Conservation (phyloP, 139 green algal species). For the Picochlorum costavermella region DNA sequence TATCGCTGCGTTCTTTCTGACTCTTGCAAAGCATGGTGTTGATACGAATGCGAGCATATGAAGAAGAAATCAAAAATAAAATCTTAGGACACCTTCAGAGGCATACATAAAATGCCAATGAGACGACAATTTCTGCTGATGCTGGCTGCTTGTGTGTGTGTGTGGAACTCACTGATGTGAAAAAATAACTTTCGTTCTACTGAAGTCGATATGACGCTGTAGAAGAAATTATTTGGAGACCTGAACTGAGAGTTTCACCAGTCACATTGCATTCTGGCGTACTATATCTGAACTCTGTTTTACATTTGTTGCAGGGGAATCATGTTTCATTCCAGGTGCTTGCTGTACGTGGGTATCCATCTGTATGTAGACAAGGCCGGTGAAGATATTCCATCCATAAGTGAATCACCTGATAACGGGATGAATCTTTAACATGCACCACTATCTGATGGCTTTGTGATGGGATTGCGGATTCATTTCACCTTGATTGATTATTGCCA, state of each 20-base stretch:
- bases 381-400: slow-evolving; percentile 27
- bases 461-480: not conserved
- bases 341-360: not conserved
- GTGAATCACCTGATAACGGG: slow-evolving; percentile 23
- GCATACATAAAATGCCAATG: slow-evolving; percentile 11
- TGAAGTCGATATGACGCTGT: slow-evolving; percentile 24
- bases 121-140: slow-evolving; percentile 13
- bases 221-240: slow-evolving; percentile 33
- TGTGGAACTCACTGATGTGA: slow-evolving; percentile 24
- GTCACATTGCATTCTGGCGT: not conserved
- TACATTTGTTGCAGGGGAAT: not conserved
- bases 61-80: slow-evolving; percentile 10
- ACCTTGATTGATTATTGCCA: not conserved
- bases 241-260: slow-evolving; percentile 32
- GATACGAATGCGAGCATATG: slow-evolving; percentile 5
- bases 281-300: not conserved
- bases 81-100: slow-evolving; percentile 41
- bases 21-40: slow-evolving; percentile 5
- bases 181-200: slow-evolving; percentile 45
- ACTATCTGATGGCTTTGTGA: slow-evolving; percentile 54
- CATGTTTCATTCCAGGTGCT: not conserved
- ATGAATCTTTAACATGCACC: slow-evolving; percentile 59
- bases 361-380: not conserved
- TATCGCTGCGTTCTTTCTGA: slow-evolving; percentile 45
- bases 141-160: not conserved